Conservation (phyloP, 352 stramenopile genomes). For the Aphanomyces astaci region DNA sequence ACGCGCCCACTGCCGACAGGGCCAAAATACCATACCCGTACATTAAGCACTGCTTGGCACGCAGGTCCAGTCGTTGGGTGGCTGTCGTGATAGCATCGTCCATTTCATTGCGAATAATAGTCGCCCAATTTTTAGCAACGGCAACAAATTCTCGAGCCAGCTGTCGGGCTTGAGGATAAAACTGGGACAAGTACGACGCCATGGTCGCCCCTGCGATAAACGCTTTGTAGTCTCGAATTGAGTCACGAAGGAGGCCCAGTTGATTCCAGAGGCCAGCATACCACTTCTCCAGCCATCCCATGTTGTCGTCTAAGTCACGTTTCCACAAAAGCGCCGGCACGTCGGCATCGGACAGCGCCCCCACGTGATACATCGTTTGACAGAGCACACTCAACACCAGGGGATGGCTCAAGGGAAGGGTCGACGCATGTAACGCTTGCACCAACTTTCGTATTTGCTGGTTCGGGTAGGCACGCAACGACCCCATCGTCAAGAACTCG, state of each 20-base stretch:
- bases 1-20: not conserved
- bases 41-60: not conserved
- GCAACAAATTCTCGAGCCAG: not conserved
- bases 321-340: not conserved
- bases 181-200: not conserved
- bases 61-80: not conserved
- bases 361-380: not conserved
- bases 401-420: not conserved
- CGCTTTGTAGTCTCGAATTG: constrained; percentile 2
- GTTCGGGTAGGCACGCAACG: not conserved
- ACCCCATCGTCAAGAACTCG: not conserved
- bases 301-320: not conserved
- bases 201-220: not conserved
- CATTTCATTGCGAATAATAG: not conserved
- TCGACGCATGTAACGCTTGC: not conserved
- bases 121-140: not conserved
- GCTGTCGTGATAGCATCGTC: not conserved
- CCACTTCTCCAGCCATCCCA: not conserved
- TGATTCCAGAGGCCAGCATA: not conserved
- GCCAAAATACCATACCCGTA: not conserved
- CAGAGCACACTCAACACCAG: not conserved
- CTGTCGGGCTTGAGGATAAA: not conserved
- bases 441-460: not conserved
- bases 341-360: not conserved
- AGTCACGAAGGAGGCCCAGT: not conserved